phyloP scores from a whole-genome alignment of 805 yeast species.

The Scheffersomyces lignosus region DNA sequence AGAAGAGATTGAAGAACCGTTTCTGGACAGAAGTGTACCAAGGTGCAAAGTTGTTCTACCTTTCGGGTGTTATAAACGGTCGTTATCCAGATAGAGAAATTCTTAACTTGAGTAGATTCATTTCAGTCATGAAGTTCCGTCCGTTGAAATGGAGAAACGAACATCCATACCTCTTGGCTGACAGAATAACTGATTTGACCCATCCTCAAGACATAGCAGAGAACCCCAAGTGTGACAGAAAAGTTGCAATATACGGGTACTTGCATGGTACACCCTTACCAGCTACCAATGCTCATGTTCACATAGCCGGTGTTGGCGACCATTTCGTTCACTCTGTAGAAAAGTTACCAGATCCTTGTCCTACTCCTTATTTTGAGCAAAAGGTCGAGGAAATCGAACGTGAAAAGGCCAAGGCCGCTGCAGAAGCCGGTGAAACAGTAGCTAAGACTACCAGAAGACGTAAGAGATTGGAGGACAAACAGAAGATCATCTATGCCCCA shows the following conservation, averaged over 20 bases:
- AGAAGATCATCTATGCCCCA: conserved; percentile 94
- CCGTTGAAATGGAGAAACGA: conserved; percentile 99
- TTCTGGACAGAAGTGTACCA: conserved; percentile 99
- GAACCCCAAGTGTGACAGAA: conserved; percentile 83
- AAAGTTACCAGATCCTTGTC: conserved; percentile 97
- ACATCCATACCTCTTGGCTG: conserved; percentile 91
- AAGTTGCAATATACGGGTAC: conserved; percentile 90
- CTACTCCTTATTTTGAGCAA: conserved; percentile 92
- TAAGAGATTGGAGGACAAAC: conserved; percentile 89
- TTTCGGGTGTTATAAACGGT: conserved; percentile 95
- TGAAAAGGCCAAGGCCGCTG: conserved; percentile 67
- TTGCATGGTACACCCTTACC: conserved; percentile 91
- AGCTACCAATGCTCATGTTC: conserved; percentile 68
- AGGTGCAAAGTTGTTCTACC: conserved; percentile 93
- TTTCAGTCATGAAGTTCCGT: conserved; percentile 95
- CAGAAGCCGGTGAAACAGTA: conserved; percentile 54
- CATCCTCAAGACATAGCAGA: conserved; percentile 82
- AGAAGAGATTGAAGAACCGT: conserved; percentile 87
- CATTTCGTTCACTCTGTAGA: conserved; percentile 73
- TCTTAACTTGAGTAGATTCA: conserved; percentile 84
- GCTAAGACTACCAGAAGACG: conserved; percentile 65
- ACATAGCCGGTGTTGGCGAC: conserved; percentile 96
- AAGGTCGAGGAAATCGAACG: conserved; percentile 78
- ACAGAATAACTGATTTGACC: conserved; percentile 89
- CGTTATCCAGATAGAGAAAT: conserved; percentile 97